Base-by-base conservation (phyloP, 2,329 filamentous ascomycete genomes). In the Aspergillus costaricaensis region DNA sequence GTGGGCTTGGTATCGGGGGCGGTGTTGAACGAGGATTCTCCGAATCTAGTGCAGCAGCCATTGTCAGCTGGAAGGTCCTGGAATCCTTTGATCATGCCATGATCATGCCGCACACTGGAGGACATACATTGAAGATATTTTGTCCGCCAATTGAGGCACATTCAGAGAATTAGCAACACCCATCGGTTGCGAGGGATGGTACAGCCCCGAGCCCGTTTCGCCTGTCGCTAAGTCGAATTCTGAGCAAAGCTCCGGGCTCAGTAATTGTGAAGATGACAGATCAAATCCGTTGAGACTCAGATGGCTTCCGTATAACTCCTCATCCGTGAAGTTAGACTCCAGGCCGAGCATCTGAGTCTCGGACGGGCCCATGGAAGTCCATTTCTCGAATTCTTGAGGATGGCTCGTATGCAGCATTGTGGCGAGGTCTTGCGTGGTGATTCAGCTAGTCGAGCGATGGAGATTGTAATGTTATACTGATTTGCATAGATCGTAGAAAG, bases 311-410 rank as follows among this genome's bases (percentile, higher is more conserved):
- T 64, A 64, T 23, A 61, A 50, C 17, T 61, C 58, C 15, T 62
- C 60, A 5, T 47, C 44, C 1, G 30, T 25, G 23, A 61, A 27
- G 6, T 19, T 56, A 8, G 64, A 30, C n/a, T 62, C 60, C 17
- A 62, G 48, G 12, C 25, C 50, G 52, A 60, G 60, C 10, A 50
- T 48, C 7, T 38, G 41, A 17, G 41, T 47, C 19, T 62, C 60
- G 23, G 59, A 38, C 10, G 57, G 55, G 41, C 64, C 64, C 39
- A 62, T 38, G 48, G 58, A 59, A 4, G 30, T 43, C 64, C 65
- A 65, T 43, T 25, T 48, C 17, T 59, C 30, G 32, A 55, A 21
- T 44, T 63, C 63, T 43, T 57, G 59, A 1, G 54, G 48, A 36
- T 53, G 32, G 25, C 10, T 58, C 7, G 53, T 55, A 14, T 65